These are phyloP conservation scores for Truncatella angustata DNA, from an alignment of 2,329 filamentous ascomycete species.

Conservation along the genomic window DNA sequence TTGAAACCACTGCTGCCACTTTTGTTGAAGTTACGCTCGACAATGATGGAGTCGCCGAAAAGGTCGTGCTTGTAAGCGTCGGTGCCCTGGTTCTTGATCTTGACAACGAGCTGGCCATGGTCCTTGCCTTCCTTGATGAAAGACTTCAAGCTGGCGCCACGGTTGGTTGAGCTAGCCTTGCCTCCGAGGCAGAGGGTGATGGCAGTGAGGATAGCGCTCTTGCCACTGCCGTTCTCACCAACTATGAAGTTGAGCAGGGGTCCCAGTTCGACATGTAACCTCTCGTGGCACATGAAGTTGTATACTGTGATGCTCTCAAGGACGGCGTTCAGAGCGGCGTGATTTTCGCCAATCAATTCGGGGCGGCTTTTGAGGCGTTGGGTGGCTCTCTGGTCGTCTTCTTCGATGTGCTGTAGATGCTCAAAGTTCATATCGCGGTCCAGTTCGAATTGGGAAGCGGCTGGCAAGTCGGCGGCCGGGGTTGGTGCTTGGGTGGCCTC, in stretches of 20 bases:
- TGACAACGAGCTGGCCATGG: slow-evolving; percentile 72
- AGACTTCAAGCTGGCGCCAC: slow-evolving; percentile 82
- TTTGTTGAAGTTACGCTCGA: slow-evolving; percentile 86
- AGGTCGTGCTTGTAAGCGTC: slow-evolving; percentile 80
- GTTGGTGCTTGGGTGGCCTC: slow-evolving; percentile 23
- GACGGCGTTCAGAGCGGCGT: slow-evolving; percentile 78
- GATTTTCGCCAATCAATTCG: slow-evolving; percentile 60
- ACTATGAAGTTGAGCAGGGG: slow-evolving; percentile 98
- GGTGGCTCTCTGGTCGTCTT: slow-evolving; percentile 63
- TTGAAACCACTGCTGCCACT: slow-evolving; percentile 79
- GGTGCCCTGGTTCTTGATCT: slow-evolving; percentile 85
- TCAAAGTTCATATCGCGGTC: slow-evolving; percentile 58
- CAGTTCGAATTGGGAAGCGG: slow-evolving; percentile 60
- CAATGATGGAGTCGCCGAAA: slow-evolving; percentile 80
- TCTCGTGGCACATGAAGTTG: slow-evolving; percentile 96
- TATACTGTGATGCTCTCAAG: slow-evolving; percentile 82
- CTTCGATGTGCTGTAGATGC: slow-evolving; percentile 54
- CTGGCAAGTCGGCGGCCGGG: slow-evolving; percentile 31
- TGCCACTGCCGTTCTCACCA: slow-evolving; percentile 95
- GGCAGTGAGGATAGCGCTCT: slow-evolving; percentile 92
- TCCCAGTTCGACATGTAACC: slow-evolving; percentile 79
- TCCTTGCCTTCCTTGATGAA: slow-evolving; percentile 90
- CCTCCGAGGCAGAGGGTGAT: slow-evolving; percentile 93
- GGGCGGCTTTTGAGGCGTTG: slow-evolving; percentile 57
- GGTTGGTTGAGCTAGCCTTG: slow-evolving; percentile 89